These are phyloP conservation scores for Cetradonia linearis DNA, from an alignment of 495 filamentous ascomycete genomes.

Conservation along the genomic window DNA sequence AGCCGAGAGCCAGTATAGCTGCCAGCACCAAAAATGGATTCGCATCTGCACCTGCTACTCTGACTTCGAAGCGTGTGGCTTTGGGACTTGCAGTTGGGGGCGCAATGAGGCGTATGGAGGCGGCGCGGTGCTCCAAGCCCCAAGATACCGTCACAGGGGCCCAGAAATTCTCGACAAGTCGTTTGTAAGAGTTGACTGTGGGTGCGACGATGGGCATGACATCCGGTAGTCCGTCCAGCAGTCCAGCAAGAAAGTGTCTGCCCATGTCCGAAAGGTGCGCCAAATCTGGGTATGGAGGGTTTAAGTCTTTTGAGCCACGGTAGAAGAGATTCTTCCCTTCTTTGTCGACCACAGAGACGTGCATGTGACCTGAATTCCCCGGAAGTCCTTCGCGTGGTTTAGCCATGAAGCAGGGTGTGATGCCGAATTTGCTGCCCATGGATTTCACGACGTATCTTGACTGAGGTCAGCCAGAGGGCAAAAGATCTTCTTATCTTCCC, in stretches of 20 bases:
- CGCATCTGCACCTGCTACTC: constrained; percentile 81
- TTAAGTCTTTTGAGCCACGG: constrained; percentile 57
- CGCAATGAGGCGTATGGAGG: constrained; percentile 78
- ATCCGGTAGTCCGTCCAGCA: constrained; percentile 80
- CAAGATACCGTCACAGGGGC: constrained; percentile 94
- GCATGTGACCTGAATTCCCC: constrained; percentile 92
- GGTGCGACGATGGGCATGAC: constrained; percentile 93
- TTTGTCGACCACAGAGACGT: constrained; percentile 68
- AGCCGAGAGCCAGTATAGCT: constrained; percentile 74
- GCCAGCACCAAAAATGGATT: constrained; percentile 85
- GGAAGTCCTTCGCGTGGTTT: constrained; percentile 84
- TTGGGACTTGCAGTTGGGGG: constrained; percentile 74
- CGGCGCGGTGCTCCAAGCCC: constrained; percentile 91
- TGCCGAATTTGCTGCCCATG: constrained; percentile 71
- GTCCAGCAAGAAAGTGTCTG: constrained; percentile 83
- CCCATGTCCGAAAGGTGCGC: constrained; percentile 75
- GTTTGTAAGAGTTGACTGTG: constrained; percentile 94
- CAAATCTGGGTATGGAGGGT: constrained; percentile 63
- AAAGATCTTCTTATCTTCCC: neutral
- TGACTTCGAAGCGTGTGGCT: constrained; percentile 83
- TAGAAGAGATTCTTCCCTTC: constrained; percentile 69
- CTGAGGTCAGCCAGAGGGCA: neutral
- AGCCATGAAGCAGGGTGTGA: constrained; percentile 98
- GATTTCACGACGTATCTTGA: constrained; percentile 72
- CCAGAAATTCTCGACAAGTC: constrained; percentile 98